These are phyloP conservation scores for Pugionium cornutum DNA, from an alignment of 345 rosid genomes.

Conservation along the genomic window DNA sequence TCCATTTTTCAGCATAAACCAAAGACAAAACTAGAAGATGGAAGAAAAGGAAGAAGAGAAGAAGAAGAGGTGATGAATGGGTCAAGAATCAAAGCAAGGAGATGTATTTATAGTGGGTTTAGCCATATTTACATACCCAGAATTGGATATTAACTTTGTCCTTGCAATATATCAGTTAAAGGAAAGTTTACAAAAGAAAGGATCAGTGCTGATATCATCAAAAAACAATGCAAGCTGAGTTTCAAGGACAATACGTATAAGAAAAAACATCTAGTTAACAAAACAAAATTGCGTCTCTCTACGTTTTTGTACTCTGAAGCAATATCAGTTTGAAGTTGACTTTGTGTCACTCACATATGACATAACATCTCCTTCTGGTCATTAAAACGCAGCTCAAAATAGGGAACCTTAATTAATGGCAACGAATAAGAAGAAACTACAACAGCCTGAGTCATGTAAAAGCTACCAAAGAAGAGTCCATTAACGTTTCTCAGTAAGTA, in stretches of 20 bases:
- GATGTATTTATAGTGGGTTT: conserved; percentile 35
- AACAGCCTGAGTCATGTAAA: conserved; percentile 27
- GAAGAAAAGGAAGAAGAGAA: conserved; percentile 14
- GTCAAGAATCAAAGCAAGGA: conserved; percentile 29
- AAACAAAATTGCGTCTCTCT: conserved; percentile 23
- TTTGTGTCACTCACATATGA: conserved; percentile 5
- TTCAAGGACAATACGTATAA: conserved; percentile 39
- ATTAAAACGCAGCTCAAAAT: conserved; percentile 12
- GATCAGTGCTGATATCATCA: conserved; percentile 33
- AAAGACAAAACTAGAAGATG: neutral
- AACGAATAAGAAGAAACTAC: conserved; percentile 10
- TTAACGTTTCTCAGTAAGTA: conserved; percentile 19
- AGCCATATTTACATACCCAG: conserved; percentile 27
- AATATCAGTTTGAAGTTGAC: conserved; percentile 24
- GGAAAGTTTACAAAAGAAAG: conserved; percentile 6
- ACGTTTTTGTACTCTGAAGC: conserved; percentile 15
- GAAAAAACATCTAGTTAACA: conserved; percentile 15
- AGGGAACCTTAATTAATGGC: conserved; percentile 13
- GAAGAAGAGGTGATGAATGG: conserved; percentile 26
- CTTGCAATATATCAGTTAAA: conserved; percentile 27
- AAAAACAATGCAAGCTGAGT: conserved; percentile 17
- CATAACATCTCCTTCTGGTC: conserved; percentile 17
- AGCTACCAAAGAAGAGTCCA: conserved; percentile 10
- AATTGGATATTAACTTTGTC: conserved; percentile 33
- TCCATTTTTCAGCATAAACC: conserved; percentile 23